These are phyloP conservation scores for Serendipita indica DNA, from an alignment of 768 basidiomycete genomes.

Conservation along the genomic window DNA sequence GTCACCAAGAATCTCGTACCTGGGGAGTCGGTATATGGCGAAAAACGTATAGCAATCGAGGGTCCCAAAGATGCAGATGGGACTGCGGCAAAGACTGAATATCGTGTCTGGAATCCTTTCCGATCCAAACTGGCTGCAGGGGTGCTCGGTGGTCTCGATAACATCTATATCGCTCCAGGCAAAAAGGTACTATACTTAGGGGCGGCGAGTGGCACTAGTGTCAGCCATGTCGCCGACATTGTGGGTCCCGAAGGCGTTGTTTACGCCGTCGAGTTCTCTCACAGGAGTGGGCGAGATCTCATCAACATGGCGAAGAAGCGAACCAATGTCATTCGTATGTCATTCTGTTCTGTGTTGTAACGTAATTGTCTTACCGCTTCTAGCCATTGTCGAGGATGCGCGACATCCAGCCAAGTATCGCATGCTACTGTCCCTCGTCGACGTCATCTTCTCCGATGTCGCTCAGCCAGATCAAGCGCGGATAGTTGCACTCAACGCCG, in stretches of 20 bases:
- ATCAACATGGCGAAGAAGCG: conserved; percentile 99
- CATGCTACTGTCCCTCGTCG: conserved; percentile 89
- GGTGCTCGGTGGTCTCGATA: conserved; percentile 85
- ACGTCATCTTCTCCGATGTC: conserved; percentile 95
- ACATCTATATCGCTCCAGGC: conserved; percentile 85
- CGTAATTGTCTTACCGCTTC: conserved; percentile 3
- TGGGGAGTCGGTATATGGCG: conserved; percentile 95
- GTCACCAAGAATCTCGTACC: conserved; percentile 98
- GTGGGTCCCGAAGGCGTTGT: conserved; percentile 95
- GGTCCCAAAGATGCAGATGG: conserved; percentile 33
- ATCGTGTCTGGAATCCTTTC: conserved; percentile 99
- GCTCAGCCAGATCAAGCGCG: conserved; percentile 98
- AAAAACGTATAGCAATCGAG: conserved; percentile 89
- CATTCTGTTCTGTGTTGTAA: not conserved
- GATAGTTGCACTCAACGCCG: conserved; percentile 84
- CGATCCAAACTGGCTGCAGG: conserved; percentile 92
- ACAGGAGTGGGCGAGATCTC: conserved; percentile 89
- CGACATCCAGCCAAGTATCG: conserved; percentile 93
- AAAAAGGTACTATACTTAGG: conserved; percentile 95
- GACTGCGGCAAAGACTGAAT: conserved; percentile 82
- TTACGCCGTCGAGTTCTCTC: conserved; percentile 97
- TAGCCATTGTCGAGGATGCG: conserved; percentile 94
- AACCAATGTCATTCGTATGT: conserved; percentile 94
- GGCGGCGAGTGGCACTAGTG: conserved; percentile 94
- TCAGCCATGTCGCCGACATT: conserved; percentile 97